A percentile compares a stretch with the other conserved stretches of the same genome.
These are phyloP conservation scores for Calvatia gigantea DNA, from an alignment of 768 basidiomycete genomes.

Conservation along the genomic window DNA sequence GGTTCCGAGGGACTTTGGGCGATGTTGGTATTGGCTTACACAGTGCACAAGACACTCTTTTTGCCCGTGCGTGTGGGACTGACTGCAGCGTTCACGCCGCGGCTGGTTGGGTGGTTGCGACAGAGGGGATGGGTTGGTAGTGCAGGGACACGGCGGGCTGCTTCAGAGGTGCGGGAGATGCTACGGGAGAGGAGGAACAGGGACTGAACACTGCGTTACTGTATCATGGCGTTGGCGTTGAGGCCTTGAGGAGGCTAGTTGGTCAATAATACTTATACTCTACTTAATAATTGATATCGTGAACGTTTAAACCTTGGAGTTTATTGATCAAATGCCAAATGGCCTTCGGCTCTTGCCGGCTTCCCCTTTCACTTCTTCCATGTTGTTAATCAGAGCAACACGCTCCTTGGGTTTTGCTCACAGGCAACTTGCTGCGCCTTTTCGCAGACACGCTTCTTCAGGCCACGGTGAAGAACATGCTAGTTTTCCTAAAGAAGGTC, in stretches of 20 bases:
- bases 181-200: conserved; percentile 35
- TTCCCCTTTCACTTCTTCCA: background rate
- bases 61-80: conserved; percentile 86
- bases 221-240: too few species aligned
- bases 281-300: background rate
- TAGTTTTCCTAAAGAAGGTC: conserved; percentile 44
- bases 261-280: background rate
- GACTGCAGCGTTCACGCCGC: conserved; percentile 83
- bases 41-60: conserved; percentile 93
- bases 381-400: conserved; percentile 3
- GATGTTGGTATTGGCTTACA: conserved; percentile 90
- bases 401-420: conserved; percentile 1
- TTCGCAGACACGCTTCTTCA: conserved; percentile 3
- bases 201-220: too few species aligned
- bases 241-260: background rate
- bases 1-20: conserved; percentile 83
- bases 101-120: conserved; percentile 83
- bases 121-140: conserved; percentile 77
- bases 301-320: background rate
- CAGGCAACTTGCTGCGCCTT: background rate
- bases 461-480: conserved; percentile 1
- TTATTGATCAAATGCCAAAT: conserved; percentile 1
- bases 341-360: conserved; percentile 6
- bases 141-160: conserved; percentile 66
- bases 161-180: conserved; percentile 45